Base-by-base conservation (phyloP, 805 yeast genomes). In the Myxozyma sirexii region DNA sequence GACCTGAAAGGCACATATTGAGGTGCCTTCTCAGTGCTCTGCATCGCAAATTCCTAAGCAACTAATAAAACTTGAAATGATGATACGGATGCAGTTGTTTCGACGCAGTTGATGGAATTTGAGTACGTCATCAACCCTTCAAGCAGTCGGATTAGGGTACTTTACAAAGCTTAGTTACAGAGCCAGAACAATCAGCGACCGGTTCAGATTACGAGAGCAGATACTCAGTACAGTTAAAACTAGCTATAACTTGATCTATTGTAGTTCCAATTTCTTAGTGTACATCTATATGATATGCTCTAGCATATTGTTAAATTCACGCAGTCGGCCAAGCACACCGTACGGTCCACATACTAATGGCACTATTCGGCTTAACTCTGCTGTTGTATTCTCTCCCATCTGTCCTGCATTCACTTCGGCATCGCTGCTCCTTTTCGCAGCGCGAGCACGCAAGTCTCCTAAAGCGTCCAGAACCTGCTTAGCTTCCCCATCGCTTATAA, bases 1-100 rank as follows among this genome's bases (percentile, higher is more conserved):
- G 96, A 86, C 58, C 82, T 84, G 21, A 84, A 72, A 0, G 88
- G 80, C 8, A 33, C 42, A 33, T 41, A 52, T 33, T 52, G 56
- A 4, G 33, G 47, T 7, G 49, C 19, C 33, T 31, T 23, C 12
- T 37, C 26, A 15, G 8, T 8, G 13, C 15, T 10, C 33, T 38
- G 17, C 15, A 38, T 37, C 24, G 19, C 35, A 12, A 37, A 21
- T 24, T 15, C 12, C n/a, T 24, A 15, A 10, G 29, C 13, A 24
- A 33, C n/a, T 31, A 19, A 33, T 7, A 7, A 15, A 15, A 38
- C 12, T 33, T 33, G 37, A 33, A 5, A n/a, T n/a, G n/a, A n/a
- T n/a, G n/a, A n/a, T n/a, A n/a, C n/a, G n/a, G n/a, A n/a, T n/a
- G n/a, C n/a, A n/a, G n/a, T n/a, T n/a, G n/a, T n/a, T n/a, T n/a